Conservation (phyloP, 345 rosid genomes). For the Populus euphratica region DNA sequence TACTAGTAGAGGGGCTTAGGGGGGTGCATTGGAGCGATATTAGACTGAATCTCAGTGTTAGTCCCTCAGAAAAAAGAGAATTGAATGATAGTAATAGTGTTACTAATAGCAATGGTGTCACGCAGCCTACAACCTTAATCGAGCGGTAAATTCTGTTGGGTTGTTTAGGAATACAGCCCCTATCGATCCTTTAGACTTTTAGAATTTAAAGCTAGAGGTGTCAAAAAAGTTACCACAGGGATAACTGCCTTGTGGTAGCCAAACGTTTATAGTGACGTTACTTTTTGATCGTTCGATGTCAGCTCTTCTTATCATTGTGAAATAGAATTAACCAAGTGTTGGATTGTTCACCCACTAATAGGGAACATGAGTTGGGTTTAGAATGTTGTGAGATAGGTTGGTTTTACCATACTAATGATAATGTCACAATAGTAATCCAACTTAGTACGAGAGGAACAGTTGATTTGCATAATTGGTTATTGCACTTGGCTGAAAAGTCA, state of each 20-base stretch:
- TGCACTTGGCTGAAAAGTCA: not conserved
- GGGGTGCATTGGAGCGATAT: no score
- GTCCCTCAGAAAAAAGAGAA: no score
- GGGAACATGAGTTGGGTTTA: not conserved
- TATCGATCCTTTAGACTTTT: no score
- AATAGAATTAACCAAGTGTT: not conserved
- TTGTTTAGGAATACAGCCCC: no score
- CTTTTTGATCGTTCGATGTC: not conserved
- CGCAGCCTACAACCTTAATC: no score
- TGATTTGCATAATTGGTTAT: conserved; percentile 2
- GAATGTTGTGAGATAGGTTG: not conserved
- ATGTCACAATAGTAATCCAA: not conserved
- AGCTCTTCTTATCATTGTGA: not conserved
- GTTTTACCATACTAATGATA: not conserved
- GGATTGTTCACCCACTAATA: not conserved
- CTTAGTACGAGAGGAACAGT: not conserved
- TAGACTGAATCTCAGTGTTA: no score
- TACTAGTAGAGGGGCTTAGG: no score
- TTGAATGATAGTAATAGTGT: no score
- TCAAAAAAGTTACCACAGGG: no score
- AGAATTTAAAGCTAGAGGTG: no score
- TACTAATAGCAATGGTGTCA: no score
- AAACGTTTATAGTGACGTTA: not conserved
- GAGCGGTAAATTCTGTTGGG: no score
- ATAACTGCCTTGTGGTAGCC: not conserved